Evolutionary conservation across 306 rosid genomes (phyloP).

Genomic region (Gillenia trifoliata): DNA sequence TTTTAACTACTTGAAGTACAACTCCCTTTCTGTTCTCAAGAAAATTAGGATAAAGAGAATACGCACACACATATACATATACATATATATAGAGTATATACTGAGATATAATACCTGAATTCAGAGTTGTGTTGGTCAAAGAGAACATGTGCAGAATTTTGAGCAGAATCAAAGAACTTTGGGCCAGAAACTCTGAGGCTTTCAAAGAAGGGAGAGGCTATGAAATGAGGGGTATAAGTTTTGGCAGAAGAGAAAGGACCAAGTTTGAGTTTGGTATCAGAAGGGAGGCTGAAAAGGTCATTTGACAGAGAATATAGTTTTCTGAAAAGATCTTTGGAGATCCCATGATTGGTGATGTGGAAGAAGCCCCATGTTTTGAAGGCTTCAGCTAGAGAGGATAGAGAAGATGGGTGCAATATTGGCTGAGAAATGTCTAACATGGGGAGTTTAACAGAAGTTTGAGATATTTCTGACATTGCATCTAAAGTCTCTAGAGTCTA

Average conservation of each 20-base stretch:
- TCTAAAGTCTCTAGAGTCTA: constrained; percentile 12
- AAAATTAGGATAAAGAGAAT: background rate
- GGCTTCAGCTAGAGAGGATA: constrained; percentile 55
- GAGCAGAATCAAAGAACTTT: constrained; percentile 67
- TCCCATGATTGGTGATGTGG: constrained; percentile 85
- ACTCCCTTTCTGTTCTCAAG: background rate
- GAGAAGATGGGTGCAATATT: constrained; percentile 41
- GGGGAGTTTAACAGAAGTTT: constrained; percentile 63
- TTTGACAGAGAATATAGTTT: constrained; percentile 50
- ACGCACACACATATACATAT: too few species aligned
- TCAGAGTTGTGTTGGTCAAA: constrained; percentile 41
- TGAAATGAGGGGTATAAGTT: constrained; percentile 85
- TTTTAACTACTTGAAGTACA: background rate
- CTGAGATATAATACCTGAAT: constrained; percentile 60
- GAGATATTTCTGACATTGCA: constrained; percentile 44
- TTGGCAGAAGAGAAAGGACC: constrained; percentile 80
- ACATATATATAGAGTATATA: too few species aligned
- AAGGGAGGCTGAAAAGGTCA: constrained; percentile 60
- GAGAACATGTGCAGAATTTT: constrained; percentile 54
- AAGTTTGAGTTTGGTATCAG: constrained; percentile 73
- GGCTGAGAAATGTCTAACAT: constrained; percentile 75
- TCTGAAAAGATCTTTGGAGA: constrained; percentile 65
- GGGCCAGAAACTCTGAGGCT: constrained; percentile 87
- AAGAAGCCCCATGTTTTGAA: constrained; percentile 94
- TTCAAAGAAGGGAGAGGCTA: constrained; percentile 98